Conservation (phyloP, 1,284 basidiomycete genomes). For the Phenoliferia sp. region DNA sequence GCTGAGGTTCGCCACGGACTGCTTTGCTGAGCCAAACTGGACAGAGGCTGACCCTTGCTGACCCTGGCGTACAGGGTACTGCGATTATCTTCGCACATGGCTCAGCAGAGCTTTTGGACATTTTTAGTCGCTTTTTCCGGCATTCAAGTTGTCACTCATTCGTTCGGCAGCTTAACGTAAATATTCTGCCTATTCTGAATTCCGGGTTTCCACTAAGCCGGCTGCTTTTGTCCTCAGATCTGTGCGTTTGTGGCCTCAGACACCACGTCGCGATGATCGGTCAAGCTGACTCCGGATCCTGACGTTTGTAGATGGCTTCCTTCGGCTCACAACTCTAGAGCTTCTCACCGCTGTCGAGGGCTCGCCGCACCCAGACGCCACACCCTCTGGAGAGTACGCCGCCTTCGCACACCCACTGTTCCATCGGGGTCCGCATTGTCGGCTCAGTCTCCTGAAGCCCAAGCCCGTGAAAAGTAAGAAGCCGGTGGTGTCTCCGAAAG, state of each 20-base stretch:
- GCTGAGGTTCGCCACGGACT: background rate
- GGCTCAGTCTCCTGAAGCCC: background rate
- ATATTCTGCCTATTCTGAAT: background rate
- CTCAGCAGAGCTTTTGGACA: background rate
- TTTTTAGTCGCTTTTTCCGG: conserved; percentile 18
- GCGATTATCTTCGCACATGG: conserved; percentile 22
- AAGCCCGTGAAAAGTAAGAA: background rate
- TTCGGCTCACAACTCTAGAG: conserved; percentile 15
- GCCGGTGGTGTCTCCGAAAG: background rate
- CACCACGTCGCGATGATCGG: background rate
- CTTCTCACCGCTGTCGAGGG: conserved; percentile 1
- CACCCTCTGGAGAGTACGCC: background rate
- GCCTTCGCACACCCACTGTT: background rate
- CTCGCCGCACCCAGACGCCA: background rate
- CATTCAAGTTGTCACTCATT: conserved; percentile 24
- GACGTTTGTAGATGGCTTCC: conserved; percentile 20
- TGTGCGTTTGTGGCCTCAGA: conserved; percentile 19
- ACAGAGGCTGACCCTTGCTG: background rate
- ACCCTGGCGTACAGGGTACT: conserved; percentile 5
- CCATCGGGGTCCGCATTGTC: background rate
- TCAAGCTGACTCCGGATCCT: background rate
- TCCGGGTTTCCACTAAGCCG: background rate
- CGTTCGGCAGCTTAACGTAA: conserved; percentile 28
- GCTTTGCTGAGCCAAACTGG: background rate
- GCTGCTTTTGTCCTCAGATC: conserved; percentile 3